Evolutionary conservation across 164 flowering plant species (phyloP).

Genomic region (Sedum album): DNA sequence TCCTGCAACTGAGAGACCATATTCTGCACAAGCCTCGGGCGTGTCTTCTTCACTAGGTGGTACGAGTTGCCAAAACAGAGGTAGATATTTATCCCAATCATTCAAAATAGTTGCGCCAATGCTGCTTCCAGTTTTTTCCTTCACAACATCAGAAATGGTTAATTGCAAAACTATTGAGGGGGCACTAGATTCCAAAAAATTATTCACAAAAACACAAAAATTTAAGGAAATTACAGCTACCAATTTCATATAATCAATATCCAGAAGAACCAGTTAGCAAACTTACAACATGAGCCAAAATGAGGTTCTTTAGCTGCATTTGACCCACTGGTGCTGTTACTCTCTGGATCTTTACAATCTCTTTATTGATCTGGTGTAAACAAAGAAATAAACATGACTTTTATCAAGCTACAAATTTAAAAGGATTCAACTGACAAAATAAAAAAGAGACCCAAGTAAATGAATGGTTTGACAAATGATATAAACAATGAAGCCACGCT

Average conservation of each 20-base stretch:
- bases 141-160: slow-evolving; percentile 7
- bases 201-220: neutral
- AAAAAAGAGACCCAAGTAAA: neutral
- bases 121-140: slow-evolving; percentile 97
- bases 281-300: slow-evolving; percentile 95
- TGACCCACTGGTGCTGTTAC: slow-evolving; percentile 89
- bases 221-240: neutral
- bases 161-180: neutral
- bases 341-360: slow-evolving; percentile 93
- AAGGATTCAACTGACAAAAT: neutral
- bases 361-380: slow-evolving; percentile 60
- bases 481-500: neutral
- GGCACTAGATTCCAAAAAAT: neutral
- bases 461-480: neutral
- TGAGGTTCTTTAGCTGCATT: slow-evolving; percentile 84
- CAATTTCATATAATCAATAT: neutral
- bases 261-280: neutral
- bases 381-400: neutral
- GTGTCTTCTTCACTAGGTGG: slow-evolving; percentile 99
- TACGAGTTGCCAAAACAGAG: slow-evolving; percentile 94
- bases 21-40: slow-evolving; percentile 81
- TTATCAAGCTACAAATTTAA: neutral
- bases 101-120: slow-evolving; percentile 65
- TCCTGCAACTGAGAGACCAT: slow-evolving; percentile 14
- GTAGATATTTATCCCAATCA: slow-evolving; percentile 85